A percentile compares a stretch with the other conserved stretches of the same genome.
Conservation (phyloP, 805 yeast genomes). For the Saccharomycopsis microspora region DNA sequence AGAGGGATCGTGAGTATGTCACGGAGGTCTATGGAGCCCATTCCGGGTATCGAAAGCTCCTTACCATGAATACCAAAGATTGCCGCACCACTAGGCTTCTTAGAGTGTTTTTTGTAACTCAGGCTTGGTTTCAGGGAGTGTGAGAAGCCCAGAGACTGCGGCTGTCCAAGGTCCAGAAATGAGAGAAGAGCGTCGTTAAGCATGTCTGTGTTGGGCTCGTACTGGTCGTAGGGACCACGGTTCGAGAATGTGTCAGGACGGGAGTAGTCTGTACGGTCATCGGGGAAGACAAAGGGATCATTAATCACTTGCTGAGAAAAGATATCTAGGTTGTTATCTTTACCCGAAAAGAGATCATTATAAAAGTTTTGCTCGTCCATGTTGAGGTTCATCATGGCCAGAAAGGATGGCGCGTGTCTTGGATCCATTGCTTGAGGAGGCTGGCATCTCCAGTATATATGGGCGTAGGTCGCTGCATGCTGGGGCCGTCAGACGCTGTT, state of each 20-base stretch:
- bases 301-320: neutral
- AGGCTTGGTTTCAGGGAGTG: constrained; percentile 4
- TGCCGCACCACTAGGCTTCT: constrained; percentile 69
- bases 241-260: neutral
- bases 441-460: too few relatives aligned
- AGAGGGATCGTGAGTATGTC: neutral
- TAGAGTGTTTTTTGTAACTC: constrained; percentile 31
- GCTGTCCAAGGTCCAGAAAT: constrained; percentile 20
- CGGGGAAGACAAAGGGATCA: neutral
- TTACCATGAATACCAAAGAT: constrained; percentile 67
- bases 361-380: constrained; percentile 10
- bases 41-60: constrained; percentile 50
- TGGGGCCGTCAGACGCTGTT: too few relatives aligned
- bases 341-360: constrained; percentile 2
- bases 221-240: neutral
- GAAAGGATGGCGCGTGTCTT: constrained; percentile 1
- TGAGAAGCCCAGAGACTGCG: constrained; percentile 19
- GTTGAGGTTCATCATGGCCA: constrained; percentile 12
- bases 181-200: constrained; percentile 9
- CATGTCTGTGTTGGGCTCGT: neutral
- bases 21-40: constrained; percentile 17
- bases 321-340: neutral
- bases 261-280: constrained; percentile 5
- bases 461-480: too few relatives aligned
- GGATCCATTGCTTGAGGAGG: neutral